These are phyloP conservation scores for Leccinum incarnatum DNA, from an alignment of 768 basidiomycete species.

Conservation along the genomic window DNA sequence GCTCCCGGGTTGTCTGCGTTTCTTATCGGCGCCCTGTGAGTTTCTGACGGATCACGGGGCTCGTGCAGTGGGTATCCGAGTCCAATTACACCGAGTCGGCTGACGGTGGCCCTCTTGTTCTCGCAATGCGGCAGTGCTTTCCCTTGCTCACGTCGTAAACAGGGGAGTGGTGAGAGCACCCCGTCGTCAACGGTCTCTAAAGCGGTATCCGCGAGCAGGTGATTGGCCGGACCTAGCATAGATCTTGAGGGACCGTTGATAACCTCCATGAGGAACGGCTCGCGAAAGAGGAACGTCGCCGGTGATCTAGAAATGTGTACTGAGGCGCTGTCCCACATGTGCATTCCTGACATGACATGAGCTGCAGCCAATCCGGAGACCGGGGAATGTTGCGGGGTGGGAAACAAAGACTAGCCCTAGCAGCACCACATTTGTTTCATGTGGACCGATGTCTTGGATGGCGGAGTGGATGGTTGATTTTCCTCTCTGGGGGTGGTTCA, in stretches of 20 bases:
- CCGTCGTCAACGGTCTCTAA: not conserved
- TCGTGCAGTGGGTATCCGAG: not conserved
- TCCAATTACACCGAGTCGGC: not conserved
- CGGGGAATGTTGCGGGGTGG: constrained; percentile 24
- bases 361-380: constrained; percentile 4
- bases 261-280: constrained; percentile 20
- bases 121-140: not conserved
- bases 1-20: not conserved
- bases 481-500: constrained; percentile 16
- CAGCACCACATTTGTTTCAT: not conserved
- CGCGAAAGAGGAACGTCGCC: constrained; percentile 17
- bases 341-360: constrained; percentile 18
- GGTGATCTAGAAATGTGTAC: constrained; percentile 31
- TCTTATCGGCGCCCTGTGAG: not conserved
- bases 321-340: not conserved
- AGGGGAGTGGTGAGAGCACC: constrained; percentile 18
- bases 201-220: not conserved
- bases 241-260: constrained; percentile 1
- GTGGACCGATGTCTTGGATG: not conserved
- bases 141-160: constrained; percentile 12
- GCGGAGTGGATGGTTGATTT: not conserved
- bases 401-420: constrained; percentile 14
- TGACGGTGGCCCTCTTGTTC: not conserved
- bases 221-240: not conserved
- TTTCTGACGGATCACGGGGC: constrained; percentile 1